phyloP scores from a whole-genome alignment of 176 grass and related monocot genomes.

The Paspalum notatum region DNA sequence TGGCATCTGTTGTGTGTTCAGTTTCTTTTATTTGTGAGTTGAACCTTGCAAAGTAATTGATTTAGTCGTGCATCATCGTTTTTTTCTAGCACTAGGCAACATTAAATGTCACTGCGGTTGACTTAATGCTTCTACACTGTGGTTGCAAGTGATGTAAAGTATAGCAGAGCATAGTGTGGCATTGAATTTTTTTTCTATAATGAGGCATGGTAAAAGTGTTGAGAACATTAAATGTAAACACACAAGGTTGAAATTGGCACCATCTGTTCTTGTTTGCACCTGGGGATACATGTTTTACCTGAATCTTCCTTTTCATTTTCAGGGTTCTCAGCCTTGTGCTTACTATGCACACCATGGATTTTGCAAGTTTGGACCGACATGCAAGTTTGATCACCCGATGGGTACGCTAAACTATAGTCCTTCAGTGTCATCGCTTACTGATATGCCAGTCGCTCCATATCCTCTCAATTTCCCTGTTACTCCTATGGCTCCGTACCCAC shows the following conservation, averaged over 20 bases:
- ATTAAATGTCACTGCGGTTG: too few species aligned
- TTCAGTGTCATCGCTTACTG: conserved; percentile 60
- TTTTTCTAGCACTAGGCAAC: background rate
- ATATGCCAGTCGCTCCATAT: conserved; percentile 61
- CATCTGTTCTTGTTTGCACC: conserved; percentile 9
- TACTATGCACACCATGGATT: conserved; percentile 70
- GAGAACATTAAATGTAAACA: conserved; percentile 20
- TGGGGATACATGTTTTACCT: background rate
- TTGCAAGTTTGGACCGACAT: conserved; percentile 75
- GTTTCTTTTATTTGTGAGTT: conserved; percentile 34
- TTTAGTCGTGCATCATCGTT: background rate
- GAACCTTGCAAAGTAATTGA: background rate
- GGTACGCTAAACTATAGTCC: conserved; percentile 57
- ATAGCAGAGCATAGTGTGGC: background rate
- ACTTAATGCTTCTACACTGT: too few species aligned
- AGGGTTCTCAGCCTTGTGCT: conserved; percentile 71
- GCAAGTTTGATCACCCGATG: conserved; percentile 86
- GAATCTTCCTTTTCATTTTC: conserved; percentile 37
- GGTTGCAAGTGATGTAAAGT: conserved; percentile 11
- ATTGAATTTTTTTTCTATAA: conserved; percentile 15
- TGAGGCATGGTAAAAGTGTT: conserved; percentile 5
- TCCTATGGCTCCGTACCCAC: conserved; percentile 53
- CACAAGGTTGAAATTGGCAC: conserved; percentile 5
- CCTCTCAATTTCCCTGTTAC: conserved; percentile 51
- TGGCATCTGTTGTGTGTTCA: background rate